A percentile compares a stretch with the other conserved stretches of the same genome.
phyloP scores from a whole-genome alignment of 371 early-diverging fungal genomes.

The Mortierella sp. region DNA sequence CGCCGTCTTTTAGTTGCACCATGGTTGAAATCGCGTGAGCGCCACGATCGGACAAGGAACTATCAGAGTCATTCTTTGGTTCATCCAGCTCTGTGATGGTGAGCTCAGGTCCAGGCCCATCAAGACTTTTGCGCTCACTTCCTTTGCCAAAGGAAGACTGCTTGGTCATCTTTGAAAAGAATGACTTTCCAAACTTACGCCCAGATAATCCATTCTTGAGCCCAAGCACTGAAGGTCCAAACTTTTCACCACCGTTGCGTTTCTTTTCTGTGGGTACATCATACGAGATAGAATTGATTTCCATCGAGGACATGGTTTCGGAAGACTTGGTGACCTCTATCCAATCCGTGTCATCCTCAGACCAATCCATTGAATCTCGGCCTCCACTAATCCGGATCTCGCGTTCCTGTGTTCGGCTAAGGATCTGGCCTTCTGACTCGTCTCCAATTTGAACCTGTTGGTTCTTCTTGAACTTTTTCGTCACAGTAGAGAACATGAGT shows the following conservation, averaged over 20 bases:
- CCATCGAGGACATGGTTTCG: slow-evolving; percentile 40
- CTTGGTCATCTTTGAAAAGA: slow-evolving; percentile 45
- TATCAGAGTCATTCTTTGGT: slow-evolving; percentile 32
- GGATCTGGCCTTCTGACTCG: slow-evolving; percentile 29
- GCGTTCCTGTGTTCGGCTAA: slow-evolving; percentile 44
- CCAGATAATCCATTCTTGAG: slow-evolving; percentile 33
- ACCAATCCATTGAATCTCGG: slow-evolving; percentile 37
- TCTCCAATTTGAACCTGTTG: slow-evolving; percentile 35
- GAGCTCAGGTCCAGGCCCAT: slow-evolving; percentile 24
- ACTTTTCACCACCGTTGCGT: slow-evolving; percentile 1
- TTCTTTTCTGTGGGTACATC: slow-evolving; percentile 44
- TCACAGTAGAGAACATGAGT: slow-evolving; percentile 64
- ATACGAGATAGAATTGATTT: slow-evolving; percentile 37
- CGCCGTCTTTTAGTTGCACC: slow-evolving; percentile 12
- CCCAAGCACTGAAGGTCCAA: slow-evolving; percentile 6
- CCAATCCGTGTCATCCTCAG: slow-evolving; percentile 52
- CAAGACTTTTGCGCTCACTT: slow-evolving; percentile 25
- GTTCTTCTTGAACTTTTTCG: slow-evolving; percentile 60
- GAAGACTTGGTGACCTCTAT: slow-evolving; percentile 48
- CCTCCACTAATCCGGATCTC: slow-evolving; percentile 41
- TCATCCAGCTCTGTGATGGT: slow-evolving; percentile 52
- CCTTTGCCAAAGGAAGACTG: slow-evolving; percentile 30
- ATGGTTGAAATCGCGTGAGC: slow-evolving; percentile 11
- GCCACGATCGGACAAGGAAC: slow-evolving; percentile 23
- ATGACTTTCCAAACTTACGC: slow-evolving; percentile 33